Base-by-base conservation (phyloP, 495 filamentous ascomycete species). In the Xylaria scruposa region DNA sequence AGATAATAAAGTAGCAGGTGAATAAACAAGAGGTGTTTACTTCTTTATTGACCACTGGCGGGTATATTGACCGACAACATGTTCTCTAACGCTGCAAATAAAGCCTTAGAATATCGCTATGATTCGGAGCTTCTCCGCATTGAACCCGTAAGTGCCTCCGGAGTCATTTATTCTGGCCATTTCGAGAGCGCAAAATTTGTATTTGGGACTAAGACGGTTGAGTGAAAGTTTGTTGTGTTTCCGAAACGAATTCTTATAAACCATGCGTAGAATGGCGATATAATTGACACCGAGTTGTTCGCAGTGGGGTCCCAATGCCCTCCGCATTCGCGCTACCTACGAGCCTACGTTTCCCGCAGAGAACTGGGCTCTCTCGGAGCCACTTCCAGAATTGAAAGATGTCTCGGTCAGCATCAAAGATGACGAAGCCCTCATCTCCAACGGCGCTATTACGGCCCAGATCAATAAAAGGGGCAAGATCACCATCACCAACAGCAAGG, bases 71-170 rank as follows among this genome's bases (percentile, higher is more conserved):
- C 26, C 26, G 31, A 31, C 64, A 72, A 31, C 4, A 87, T 87
- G 85, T 80, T 87, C n/a, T 81, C 77, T 53, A 60, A 77, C 12
- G 76, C 84, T 70, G 78, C 76, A 12, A 75, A 85, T 69, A 79
- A 80, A 54, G 81, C 85, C 17, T 49, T 83, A 49, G 67, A 60
- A 47, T 88, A 84, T 67, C 78, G 81, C 19, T 88, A 83, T 72
- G 87, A 89, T 74, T 85, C 85, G 62, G 85, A 89, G 66, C 72
- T 79, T 26, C 82, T 89, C 68, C 87, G 84, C 82, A 82, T 90
- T 61, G 81, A 89, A 68, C 82, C 58, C 33, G 58, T 60, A 60
- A 60, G 58, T 38, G 31, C n/a, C 7, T 19, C 58, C 58, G 33
- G 33, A 36, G 58, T n/a, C 31, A 4, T 13, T 38, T 36, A 21